Conservation (phyloP, 805 yeast genomes). For the Saturnispora ahearnii region DNA sequence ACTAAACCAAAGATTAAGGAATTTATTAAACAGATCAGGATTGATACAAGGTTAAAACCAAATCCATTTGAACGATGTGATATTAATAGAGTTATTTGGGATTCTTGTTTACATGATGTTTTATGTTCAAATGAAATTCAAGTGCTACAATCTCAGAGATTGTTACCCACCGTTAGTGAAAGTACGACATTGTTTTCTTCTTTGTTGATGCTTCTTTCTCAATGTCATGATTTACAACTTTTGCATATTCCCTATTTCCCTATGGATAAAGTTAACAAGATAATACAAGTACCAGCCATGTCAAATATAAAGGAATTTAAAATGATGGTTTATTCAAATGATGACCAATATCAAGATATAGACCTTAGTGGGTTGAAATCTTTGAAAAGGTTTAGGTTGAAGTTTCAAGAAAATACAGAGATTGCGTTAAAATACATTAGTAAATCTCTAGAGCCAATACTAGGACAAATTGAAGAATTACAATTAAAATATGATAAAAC, state of each 20-base stretch:
- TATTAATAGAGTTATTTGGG: constrained; percentile 7
- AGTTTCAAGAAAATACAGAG: constrained; percentile 20
- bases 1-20: constrained; percentile 9
- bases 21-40: constrained; percentile 10
- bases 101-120: not conserved
- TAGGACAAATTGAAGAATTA: constrained; percentile 10
- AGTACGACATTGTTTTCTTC: constrained; percentile 15
- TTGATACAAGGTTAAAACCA: constrained; percentile 14
- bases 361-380: constrained; percentile 7
- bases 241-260: constrained; percentile 13
- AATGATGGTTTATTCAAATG: constrained; percentile 13
- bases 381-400: constrained; percentile 13
- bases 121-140: not conserved
- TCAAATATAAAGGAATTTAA: constrained; percentile 9
- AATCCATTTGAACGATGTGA: constrained; percentile 9
- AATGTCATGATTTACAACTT: constrained; percentile 13
- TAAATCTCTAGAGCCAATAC: not conserved
- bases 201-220: constrained; percentile 10
- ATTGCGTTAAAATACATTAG: constrained; percentile 4
- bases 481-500: constrained; percentile 15
- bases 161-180: not conserved
- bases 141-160: not conserved
- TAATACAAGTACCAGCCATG: not conserved
- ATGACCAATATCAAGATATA: not conserved
- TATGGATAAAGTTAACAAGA: not conserved